phyloP scores from a whole-genome alignment of 1,139 yeast species.

The Debaryomyces nepalensis region DNA sequence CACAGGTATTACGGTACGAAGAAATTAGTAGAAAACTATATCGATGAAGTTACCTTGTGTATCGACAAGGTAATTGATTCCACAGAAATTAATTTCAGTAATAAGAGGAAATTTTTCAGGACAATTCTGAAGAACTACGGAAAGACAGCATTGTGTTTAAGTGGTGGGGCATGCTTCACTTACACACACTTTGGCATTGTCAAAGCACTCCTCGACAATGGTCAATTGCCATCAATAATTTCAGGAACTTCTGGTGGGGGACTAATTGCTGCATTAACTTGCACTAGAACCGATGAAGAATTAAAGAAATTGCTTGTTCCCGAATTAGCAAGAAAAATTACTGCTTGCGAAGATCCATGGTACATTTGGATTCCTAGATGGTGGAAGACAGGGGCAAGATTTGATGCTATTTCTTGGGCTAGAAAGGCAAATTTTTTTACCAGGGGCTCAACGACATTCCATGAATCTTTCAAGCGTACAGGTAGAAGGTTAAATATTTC shows the following conservation, averaged over 20 bases:
- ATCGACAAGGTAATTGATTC: slow-evolving; percentile 51
- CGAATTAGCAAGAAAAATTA: slow-evolving; percentile 63
- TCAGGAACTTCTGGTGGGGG: slow-evolving; percentile 89
- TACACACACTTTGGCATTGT: slow-evolving; percentile 80
- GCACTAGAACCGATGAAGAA: slow-evolving; percentile 74
- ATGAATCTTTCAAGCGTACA: slow-evolving; percentile 68
- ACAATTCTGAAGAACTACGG: slow-evolving; percentile 70
- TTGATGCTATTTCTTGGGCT: slow-evolving; percentile 79
- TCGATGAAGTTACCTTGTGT: slow-evolving; percentile 54
- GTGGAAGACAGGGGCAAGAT: slow-evolving; percentile 78
- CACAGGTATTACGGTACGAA: slow-evolving; percentile 81
- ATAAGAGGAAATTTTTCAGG: slow-evolving; percentile 60
- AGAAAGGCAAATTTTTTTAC: slow-evolving; percentile 71
- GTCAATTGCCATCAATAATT: slow-evolving; percentile 66
- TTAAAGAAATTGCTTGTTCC: slow-evolving; percentile 61
- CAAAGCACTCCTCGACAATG: slow-evolving; percentile 70
- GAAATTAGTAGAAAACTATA: slow-evolving; percentile 58
- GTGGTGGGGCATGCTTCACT: slow-evolving; percentile 84
- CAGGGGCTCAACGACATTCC: slow-evolving; percentile 70
- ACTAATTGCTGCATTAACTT: slow-evolving; percentile 72
- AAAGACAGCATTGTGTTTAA: slow-evolving; percentile 69
- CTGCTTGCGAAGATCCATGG: slow-evolving; percentile 74
- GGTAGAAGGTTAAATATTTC: slow-evolving; percentile 74
- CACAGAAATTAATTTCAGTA: slow-evolving; percentile 36
- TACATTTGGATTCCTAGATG: slow-evolving; percentile 65